These are phyloP conservation scores for Erythrophleum fordii DNA, from an alignment of 306 rosid species.

Conservation along the genomic window DNA sequence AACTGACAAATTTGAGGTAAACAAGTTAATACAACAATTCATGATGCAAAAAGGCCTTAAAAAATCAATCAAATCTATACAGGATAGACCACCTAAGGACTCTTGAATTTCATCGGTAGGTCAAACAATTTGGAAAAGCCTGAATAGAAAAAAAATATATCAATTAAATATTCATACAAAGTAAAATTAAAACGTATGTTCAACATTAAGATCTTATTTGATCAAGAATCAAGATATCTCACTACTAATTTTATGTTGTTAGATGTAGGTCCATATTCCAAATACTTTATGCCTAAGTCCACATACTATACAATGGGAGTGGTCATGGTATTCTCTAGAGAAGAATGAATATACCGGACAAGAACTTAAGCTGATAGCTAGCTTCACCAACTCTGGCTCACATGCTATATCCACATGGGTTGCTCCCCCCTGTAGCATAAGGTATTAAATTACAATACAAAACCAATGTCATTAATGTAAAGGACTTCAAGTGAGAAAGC, in stretches of 20 bases:
- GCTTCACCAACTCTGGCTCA: conserved; percentile 90
- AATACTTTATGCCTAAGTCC: background rate
- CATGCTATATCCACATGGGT: conserved; percentile 98
- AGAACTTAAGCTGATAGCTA: conserved; percentile 82
- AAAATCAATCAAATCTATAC: background rate
- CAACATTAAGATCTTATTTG: conserved; percentile 10
- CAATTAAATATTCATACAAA: background rate
- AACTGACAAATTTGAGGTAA: background rate
- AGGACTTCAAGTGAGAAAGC: conserved; percentile 15
- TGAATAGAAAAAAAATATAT: background rate
- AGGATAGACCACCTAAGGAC: background rate
- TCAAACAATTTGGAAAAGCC: background rate
- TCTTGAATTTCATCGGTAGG: background rate
- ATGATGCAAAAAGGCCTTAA: background rate
- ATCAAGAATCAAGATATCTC: conserved; percentile 3
- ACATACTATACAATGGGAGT: conserved; percentile 10
- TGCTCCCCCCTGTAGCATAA: conserved; percentile 76
- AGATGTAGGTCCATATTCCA: background rate
- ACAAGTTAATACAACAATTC: background rate
- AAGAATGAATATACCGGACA: conserved; percentile 63
- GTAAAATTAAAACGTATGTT: background rate
- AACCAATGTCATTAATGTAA: conserved; percentile 25
- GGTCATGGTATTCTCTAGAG: conserved; percentile 9
- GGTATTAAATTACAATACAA: background rate
- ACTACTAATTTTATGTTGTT: background rate